These are phyloP conservation scores for Blakeslea trispora DNA, from an alignment of 371 early-diverging fungal genomes.

Conservation along the genomic window DNA sequence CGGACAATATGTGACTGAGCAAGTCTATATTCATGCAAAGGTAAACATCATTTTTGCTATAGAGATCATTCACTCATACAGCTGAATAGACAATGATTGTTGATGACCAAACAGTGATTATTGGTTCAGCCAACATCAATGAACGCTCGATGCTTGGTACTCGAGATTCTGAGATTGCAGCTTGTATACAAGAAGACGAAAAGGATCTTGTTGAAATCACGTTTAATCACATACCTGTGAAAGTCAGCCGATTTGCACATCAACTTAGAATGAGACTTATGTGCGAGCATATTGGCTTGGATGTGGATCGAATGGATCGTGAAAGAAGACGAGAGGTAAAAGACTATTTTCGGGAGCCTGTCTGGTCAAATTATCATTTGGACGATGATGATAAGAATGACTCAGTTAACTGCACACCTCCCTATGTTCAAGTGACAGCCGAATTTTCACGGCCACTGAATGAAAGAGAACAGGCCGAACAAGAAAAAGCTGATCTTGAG, in stretches of 20 bases:
- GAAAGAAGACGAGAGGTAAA: slow-evolving; percentile 7
- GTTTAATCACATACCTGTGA: slow-evolving; percentile 61
- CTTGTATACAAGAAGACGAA: slow-evolving; percentile 68
- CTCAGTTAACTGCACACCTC: slow-evolving; percentile 14
- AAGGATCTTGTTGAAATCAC: slow-evolving; percentile 51
- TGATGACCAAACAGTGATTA: slow-evolving; percentile 77
- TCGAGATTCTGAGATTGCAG: slow-evolving; percentile 88
- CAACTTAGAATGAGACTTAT: slow-evolving; percentile 71
- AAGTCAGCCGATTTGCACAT: slow-evolving; percentile 71
- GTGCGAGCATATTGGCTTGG: slow-evolving; percentile 78
- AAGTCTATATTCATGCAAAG: slow-evolving; percentile 90
- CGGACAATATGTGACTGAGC: slow-evolving; percentile 70
- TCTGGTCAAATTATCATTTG: slow-evolving; percentile 8
- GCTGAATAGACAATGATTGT: slow-evolving; percentile 76
- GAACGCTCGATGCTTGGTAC: slow-evolving; percentile 78
- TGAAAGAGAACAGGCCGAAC: slow-evolving; percentile 6
- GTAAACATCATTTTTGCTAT: too few species aligned
- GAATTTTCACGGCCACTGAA: background rate
- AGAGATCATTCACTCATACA: too few species aligned
- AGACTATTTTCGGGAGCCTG: slow-evolving; percentile 3
- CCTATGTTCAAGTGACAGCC: slow-evolving; percentile 18
- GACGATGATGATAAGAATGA: slow-evolving; percentile 5
- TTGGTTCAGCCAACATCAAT: slow-evolving; percentile 92
- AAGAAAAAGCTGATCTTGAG: background rate
- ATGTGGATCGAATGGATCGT: slow-evolving; percentile 33